Percentiles rank a stretch among this genome's conserved stretches.
Conservation (phyloP, 371 early-diverging fungal genomes). For the Rhizopus sp. region DNA sequence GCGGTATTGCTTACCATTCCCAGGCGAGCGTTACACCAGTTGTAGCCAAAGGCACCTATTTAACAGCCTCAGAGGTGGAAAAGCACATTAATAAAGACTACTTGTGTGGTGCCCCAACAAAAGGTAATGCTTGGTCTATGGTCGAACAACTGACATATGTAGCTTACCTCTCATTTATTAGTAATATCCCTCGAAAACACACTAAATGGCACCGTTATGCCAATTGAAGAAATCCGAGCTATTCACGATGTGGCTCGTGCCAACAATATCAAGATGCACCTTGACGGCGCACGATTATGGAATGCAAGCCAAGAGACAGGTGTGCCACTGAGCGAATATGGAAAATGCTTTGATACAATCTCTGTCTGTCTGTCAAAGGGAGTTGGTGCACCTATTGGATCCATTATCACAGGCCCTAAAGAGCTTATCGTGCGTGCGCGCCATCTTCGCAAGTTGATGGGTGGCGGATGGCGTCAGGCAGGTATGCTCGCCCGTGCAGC, state of each 20-base stretch:
- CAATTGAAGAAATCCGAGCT: conserved; percentile 67
- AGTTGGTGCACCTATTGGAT: conserved; percentile 89
- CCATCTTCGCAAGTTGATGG: conserved; percentile 86
- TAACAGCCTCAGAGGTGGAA: conserved; percentile 72
- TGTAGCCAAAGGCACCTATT: conserved; percentile 57
- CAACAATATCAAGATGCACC: conserved; percentile 65
- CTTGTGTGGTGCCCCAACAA: conserved; percentile 69
- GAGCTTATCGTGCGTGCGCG: conserved; percentile 73
- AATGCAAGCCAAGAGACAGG: conserved; percentile 79
- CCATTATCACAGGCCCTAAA: conserved; percentile 69
- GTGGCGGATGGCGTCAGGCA: conserved; percentile 93
- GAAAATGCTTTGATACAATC: conserved; percentile 75
- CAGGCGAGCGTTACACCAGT: conserved; percentile 76
- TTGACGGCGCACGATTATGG: conserved; percentile 94
- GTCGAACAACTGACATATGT: not conserved
- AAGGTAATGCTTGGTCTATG: conserved; percentile 18
- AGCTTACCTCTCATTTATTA: conserved; percentile 6
- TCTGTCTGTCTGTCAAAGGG: conserved; percentile 91
- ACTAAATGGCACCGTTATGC: conserved; percentile 79
- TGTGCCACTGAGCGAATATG: conserved; percentile 67
- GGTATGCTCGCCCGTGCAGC: conserved; percentile 79
- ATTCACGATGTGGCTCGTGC: conserved; percentile 63
- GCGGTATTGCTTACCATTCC: conserved; percentile 81
- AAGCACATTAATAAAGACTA: conserved; percentile 29
- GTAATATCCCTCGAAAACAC: conserved; percentile 90